Evolutionary conservation across 2,329 filamentous ascomycete genomes (phyloP), one percentile per base, ranked within the genome.

Genomic region (Beauveria rudraprayagi): DNA sequence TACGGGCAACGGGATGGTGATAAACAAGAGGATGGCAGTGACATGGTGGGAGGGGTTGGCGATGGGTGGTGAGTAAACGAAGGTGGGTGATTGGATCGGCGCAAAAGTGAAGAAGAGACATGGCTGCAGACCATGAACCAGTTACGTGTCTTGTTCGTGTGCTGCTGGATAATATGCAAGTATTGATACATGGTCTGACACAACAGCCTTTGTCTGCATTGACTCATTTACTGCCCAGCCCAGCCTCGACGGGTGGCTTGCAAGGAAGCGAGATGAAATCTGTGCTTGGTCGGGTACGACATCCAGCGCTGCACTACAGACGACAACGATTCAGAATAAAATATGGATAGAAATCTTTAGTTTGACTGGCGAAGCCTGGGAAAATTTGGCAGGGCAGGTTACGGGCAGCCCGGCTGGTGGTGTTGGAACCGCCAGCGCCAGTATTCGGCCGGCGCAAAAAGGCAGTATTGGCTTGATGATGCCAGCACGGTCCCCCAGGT

Each of bases 281-380:
- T 57, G 46, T 16, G 55, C 50, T 57, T 22, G 46, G 44, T 22
- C 46, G 55, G 55, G 55, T 57, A 57, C 55, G 44, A 50, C 44
- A 43, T 41, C 55, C 55, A 50, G 55, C 30, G 55, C 44, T 24
- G 28, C 24, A 16, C 19, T 40, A 14, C 5, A 48, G 40, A 26
- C 3, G n/a, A 40, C n/a, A 4, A 3, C 16, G 11, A 14, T 37
- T 37, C 11, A 16, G 5, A 5, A 37, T 6, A 37, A 1, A 37
- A 37, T 37, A 34, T 34, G 30, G 10, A 34, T 34, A 11, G 30
- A 34, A 34, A 34, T 34, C 9, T 34, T 11, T 1, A 34, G 30
- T 11, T 34, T 34, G 30, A 34, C 30, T 34, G 30, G 10, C 30
- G 30, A 34, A 34, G 10, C 34, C 34, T 5, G 11, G 34, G 5